Percentiles rank a stretch among this genome's conserved stretches.
These are phyloP conservation scores for Biscutella laevigata DNA, from an alignment of 441 rosid species.

Conservation along the genomic window DNA sequence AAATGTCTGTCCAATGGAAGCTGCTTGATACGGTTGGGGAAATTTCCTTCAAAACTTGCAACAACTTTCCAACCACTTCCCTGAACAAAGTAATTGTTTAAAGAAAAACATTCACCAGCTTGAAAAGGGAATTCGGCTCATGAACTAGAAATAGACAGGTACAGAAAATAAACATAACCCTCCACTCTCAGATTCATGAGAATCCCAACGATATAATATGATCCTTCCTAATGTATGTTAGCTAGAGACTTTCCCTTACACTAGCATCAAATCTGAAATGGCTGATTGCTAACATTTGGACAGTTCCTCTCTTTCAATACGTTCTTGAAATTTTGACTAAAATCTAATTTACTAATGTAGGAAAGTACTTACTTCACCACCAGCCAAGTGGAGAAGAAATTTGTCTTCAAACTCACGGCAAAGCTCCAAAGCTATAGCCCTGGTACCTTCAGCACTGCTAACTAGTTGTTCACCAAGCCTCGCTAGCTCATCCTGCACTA, in stretches of 20 bases:
- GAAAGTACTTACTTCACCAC: constrained; percentile 61
- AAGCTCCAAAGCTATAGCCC: constrained; percentile 63
- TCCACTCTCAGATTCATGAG: constrained; percentile 6
- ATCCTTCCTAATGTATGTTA: not conserved
- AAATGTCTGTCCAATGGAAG: constrained; percentile 60
- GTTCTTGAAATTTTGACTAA: not conserved
- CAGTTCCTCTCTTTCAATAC: constrained; percentile 13
- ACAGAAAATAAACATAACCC: constrained; percentile 1
- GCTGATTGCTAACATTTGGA: constrained; percentile 11
- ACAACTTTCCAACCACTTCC: constrained; percentile 65
- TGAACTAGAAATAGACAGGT: not conserved
- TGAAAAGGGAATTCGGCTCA: not conserved
- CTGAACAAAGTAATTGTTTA: constrained; percentile 28
- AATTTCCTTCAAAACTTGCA: constrained; percentile 62
- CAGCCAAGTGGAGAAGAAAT: constrained; percentile 61
- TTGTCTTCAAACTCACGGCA: constrained; percentile 76
- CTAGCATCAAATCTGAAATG: not conserved
- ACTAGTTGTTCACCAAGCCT: constrained; percentile 70
- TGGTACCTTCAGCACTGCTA: constrained; percentile 61
- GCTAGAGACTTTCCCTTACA: constrained; percentile 13
- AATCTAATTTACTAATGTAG: not conserved
- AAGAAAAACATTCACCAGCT: not conserved
- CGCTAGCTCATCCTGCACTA: constrained; percentile 59
- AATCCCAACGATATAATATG: not conserved
- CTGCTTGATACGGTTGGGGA: constrained; percentile 51